phyloP scores from a whole-genome alignment of 164 flowering plant genomes.

The Stephania yunnanensis region DNA sequence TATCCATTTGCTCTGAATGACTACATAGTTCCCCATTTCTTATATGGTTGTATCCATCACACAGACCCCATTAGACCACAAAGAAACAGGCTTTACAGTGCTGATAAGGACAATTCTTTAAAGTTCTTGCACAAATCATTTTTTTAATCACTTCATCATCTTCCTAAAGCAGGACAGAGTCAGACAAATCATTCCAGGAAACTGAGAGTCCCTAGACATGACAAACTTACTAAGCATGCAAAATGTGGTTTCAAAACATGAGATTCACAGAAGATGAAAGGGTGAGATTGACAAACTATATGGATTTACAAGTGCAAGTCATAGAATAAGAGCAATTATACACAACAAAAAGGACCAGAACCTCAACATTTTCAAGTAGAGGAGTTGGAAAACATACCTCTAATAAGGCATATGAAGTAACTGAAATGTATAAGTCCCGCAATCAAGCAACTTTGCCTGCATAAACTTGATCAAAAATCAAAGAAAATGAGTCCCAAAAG shows the following conservation, averaged over 20 bases:
- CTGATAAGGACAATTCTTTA: background rate
- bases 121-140: background rate
- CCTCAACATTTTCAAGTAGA: background rate
- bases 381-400: constrained; percentile 14
- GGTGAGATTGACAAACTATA: background rate
- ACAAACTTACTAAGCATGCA: background rate
- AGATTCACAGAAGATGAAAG: background rate
- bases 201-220: background rate
- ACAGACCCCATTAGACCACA: background rate
- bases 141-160: background rate
- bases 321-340: background rate
- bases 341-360: background rate
- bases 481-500: constrained; percentile 12
- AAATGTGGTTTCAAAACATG: background rate
- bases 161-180: background rate
- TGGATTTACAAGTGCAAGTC: background rate
- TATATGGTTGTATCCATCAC: too few species aligned
- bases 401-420: background rate
- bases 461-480: constrained; percentile 12
- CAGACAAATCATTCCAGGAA: background rate
- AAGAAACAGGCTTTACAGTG: background rate
- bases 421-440: background rate
- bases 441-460: background rate
- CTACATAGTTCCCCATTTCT: too few species aligned
- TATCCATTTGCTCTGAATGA: too few species aligned